Percentiles rank a stretch among this genome's conserved stretches.
Conservation (phyloP, 352 stramenopile species). For the Pythium dissimile region DNA sequence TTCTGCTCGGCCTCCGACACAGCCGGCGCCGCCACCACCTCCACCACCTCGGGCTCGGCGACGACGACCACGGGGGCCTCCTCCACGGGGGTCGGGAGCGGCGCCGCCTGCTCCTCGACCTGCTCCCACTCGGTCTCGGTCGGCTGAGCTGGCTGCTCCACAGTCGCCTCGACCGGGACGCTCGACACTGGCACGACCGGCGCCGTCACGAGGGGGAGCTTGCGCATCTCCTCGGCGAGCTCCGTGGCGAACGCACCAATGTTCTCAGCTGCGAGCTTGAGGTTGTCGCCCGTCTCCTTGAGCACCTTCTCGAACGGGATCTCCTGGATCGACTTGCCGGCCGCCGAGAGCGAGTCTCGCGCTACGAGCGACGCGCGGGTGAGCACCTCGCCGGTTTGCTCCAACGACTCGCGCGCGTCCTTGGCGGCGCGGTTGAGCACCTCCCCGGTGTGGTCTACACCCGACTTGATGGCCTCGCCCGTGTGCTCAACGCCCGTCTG, state of each 20-base stretch:
- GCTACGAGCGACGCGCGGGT: conserved; percentile 27
- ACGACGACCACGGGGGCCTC: conserved; percentile 30
- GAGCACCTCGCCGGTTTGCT: conserved; percentile 28
- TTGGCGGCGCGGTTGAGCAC: conserved; percentile 47
- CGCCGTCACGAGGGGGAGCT: conserved; percentile 20
- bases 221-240: conserved; percentile 60
- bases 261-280: conserved; percentile 73
- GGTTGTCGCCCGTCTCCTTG: conserved; percentile 70
- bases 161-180: neutral
- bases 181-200: conserved; percentile 1
- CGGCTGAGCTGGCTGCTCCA: conserved; percentile 4
- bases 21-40: conserved; percentile 27
- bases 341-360: conserved; percentile 22
- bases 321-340: conserved; percentile 53
- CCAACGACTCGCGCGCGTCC: conserved; percentile 26
- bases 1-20: conserved; percentile 73
- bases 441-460: conserved; percentile 58
- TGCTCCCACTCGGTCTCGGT: conserved; percentile 54
- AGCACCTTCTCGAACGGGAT: conserved; percentile 82
- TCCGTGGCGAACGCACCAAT: conserved; percentile 78
- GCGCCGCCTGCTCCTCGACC: conserved; percentile 19
- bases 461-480: conserved; percentile 31
- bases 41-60: conserved; percentile 31
- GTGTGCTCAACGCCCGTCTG: conserved; percentile 41
- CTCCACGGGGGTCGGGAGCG: conserved; percentile 26